Evolutionary conservation across 345 rosid genomes (phyloP).

Genomic region (Citrus trifoliata): DNA sequence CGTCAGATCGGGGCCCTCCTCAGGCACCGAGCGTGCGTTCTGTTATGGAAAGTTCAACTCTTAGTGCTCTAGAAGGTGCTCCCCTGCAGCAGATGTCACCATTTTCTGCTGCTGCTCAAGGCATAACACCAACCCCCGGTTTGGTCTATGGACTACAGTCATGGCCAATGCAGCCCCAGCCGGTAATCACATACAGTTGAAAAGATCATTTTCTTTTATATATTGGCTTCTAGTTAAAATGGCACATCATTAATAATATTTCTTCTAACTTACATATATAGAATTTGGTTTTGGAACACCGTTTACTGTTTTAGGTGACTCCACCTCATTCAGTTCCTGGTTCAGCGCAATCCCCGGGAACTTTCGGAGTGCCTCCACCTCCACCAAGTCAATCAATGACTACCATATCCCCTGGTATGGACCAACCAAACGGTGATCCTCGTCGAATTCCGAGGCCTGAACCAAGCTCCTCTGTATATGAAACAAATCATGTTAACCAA

Average conservation of each 20-base stretch:
- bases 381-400: constrained; percentile 77
- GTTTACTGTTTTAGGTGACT: constrained; percentile 38
- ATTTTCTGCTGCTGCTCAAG: constrained; percentile 47
- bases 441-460: constrained; percentile 91
- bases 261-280: too few species aligned
- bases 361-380: constrained; percentile 70
- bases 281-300: constrained; percentile 10
- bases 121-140: constrained; percentile 39
- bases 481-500: constrained; percentile 76
- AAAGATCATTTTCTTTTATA: not conserved
- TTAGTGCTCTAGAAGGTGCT: constrained; percentile 30
- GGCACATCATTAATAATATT: not conserved
- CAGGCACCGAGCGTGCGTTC: constrained; percentile 43
- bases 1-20: constrained; percentile 31
- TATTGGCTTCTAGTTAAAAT: not conserved
- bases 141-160: constrained; percentile 60
- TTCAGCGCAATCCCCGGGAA: constrained; percentile 57
- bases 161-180: constrained; percentile 41
- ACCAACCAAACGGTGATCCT: constrained; percentile 77
- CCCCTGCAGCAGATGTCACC: constrained; percentile 35
- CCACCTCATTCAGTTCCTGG: constrained; percentile 59
- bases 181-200: constrained; percentile 22
- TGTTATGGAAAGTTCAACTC: constrained; percentile 35
- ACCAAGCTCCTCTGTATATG: constrained; percentile 69
- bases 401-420: constrained; percentile 62